Base-by-base conservation (phyloP, 1,284 basidiomycete genomes). In the Ganoderma resinaceum region DNA sequence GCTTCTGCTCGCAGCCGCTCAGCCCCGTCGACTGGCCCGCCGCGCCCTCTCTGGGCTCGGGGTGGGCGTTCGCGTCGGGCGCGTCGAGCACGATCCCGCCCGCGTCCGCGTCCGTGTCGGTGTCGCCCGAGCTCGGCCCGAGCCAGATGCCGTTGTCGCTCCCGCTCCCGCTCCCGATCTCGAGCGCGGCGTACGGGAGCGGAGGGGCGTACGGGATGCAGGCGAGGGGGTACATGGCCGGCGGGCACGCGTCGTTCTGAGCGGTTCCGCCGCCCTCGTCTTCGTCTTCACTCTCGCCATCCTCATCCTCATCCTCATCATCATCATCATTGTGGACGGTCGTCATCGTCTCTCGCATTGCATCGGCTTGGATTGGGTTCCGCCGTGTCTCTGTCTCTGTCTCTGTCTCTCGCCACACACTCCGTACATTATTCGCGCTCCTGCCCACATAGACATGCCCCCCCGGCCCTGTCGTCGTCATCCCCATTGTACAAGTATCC, bases 1-100 rank as follows among this genome's bases (percentile, higher is more conserved):
- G 71, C 52, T 70, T 72, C 67, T 31, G 59, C 49, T 70, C 69
- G 66, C 60, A 62, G 59, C 71, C 71, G 29, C 63, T 72, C 29
- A 72, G 71, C 66, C 71, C 71, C n/a, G 55, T 65, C 57, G 66
- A 61, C 43, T 70, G 69, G 71, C 38, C 62, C 20, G 42, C 18
- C 18, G 20, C 42, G 42, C n/a, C 42, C 18, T 43, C 42, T 18
- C 20, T 18, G 14, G 37, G 11, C 40, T 43, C 42, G 18, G n/a
- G n/a, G n/a, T n/a, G n/a, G n/a, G n/a, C n/a, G n/a, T n/a, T n/a
- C n/a, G n/a, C n/a, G n/a, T n/a, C n/a, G n/a, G n/a, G n/a, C n/a
- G n/a, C n/a, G n/a, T n/a, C n/a, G n/a, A n/a, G n/a, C 35, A 9
- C 11, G 52, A 23, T n/a, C 57, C 8, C n/a, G 0, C 11, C 31